These are phyloP conservation scores for Rhizopus arrhizus DNA, from an alignment of 371 early-diverging fungal genomes.

Conservation along the genomic window DNA sequence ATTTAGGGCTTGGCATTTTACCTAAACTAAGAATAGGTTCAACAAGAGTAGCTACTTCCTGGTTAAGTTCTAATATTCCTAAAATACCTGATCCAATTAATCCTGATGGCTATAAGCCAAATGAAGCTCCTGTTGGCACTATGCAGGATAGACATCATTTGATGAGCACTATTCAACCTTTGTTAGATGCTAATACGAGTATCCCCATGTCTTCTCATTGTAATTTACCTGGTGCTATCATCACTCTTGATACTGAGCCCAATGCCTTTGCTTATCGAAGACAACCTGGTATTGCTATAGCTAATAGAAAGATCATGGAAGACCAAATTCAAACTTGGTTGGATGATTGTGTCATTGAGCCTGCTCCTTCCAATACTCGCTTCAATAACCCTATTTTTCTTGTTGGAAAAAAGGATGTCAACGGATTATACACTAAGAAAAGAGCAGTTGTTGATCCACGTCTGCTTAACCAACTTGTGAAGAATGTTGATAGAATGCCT, in stretches of 20 bases:
- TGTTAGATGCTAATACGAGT: neutral
- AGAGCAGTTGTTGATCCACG: too few relatives aligned
- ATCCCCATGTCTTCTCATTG: slow-evolving; percentile 1
- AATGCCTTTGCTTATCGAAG: neutral
- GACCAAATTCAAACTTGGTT: slow-evolving; percentile 11
- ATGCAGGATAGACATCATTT: neutral
- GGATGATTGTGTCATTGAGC: slow-evolving; percentile 9
- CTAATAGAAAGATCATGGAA: neutral
- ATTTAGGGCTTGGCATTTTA: slow-evolving; percentile 5
- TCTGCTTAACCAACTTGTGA: too few relatives aligned
- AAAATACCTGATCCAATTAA: slow-evolving; percentile 7
- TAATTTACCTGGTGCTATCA: slow-evolving; percentile 10
- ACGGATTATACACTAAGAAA: neutral
- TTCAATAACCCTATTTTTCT: slow-evolving; percentile 6
- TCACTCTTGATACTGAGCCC: neutral
- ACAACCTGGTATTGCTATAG: neutral
- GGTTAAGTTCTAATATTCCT: slow-evolving; percentile 2
- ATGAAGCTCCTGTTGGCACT: neutral
- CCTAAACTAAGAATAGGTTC: neutral
- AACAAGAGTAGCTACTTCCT: neutral
- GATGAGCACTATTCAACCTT: neutral
- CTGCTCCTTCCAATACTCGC: neutral
- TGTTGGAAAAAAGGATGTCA: slow-evolving; percentile 5
- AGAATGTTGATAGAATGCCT: neutral
- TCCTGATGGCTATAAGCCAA: neutral